These are phyloP conservation scores for Hypsizygus ulmarius DNA, from an alignment of 1,284 basidiomycete species.

Conservation along the genomic window DNA sequence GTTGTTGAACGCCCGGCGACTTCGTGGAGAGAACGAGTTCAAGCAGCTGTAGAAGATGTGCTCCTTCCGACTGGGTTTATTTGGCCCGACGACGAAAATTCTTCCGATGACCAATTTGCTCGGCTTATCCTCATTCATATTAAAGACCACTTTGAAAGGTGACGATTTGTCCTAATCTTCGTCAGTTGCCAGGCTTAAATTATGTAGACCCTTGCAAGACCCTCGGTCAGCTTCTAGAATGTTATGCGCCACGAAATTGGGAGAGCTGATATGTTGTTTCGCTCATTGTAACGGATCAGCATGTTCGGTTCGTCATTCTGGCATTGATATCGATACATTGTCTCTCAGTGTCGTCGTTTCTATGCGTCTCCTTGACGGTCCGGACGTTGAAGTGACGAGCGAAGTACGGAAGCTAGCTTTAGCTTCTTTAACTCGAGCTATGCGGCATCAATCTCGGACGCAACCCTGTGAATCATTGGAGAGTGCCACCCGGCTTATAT, in stretches of 20 bases:
- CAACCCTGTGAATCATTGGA: conserved; percentile 36
- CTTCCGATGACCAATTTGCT: conserved; percentile 34
- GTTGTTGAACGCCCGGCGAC: not conserved
- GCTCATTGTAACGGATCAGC: conserved; percentile 35
- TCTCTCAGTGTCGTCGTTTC: conserved; percentile 38
- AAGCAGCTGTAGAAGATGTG: conserved; percentile 33
- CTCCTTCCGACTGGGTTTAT: conserved; percentile 38
- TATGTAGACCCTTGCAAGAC: conserved; percentile 34
- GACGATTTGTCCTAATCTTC: not conserved
- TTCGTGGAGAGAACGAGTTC: conserved; percentile 30
- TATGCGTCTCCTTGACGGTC: conserved; percentile 46
- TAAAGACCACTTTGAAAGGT: conserved; percentile 42
- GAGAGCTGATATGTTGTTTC: conserved; percentile 42
- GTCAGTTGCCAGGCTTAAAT: not conserved
- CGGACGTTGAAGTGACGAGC: conserved; percentile 41
- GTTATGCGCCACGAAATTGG: conserved; percentile 34
- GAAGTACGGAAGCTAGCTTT: conserved; percentile 47
- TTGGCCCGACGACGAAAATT: conserved; percentile 48
- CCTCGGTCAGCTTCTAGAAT: conserved; percentile 29
- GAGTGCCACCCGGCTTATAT: conserved; percentile 37
- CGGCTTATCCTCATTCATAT: conserved; percentile 38
- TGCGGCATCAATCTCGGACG: conserved; percentile 46
- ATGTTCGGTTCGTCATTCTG: conserved; percentile 27
- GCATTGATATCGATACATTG: conserved; percentile 21
- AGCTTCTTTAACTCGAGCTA: conserved; percentile 39